Evolutionary conservation across 2,329 filamentous ascomycete genomes (phyloP), one percentile per base, ranked within the genome.

Genomic region (Fusarium zealandicum): DNA sequence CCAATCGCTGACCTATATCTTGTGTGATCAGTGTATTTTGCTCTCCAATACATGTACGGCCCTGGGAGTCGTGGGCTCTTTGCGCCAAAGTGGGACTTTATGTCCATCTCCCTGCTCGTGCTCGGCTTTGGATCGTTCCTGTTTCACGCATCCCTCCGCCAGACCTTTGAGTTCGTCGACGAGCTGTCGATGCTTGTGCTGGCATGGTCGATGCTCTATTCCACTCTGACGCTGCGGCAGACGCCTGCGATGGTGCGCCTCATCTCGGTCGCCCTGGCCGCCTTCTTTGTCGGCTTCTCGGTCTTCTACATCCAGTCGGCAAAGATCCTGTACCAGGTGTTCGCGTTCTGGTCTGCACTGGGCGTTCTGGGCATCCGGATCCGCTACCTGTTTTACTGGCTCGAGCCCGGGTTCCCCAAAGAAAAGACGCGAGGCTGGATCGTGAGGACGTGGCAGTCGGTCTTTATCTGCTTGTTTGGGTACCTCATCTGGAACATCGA

Each of bases 161-260:
- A 77, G 41, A 65, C 65, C 1, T 66, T 76, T 6, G 74, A 80
- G 58, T 78, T 78, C 53, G 77, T 76, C 57, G 83, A 86, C 60
- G 83, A 86, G 61, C 71, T 85, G n/a, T 80, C 81, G 47, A 85
- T 85, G 83, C 76, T 85, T 25, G 69, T 81, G 11, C 75, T 84
- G 5, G 77, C 76, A 17, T 80, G 78, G 54, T 74, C 80, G 1
- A 75, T 85, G 48, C 72, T 85, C 5, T 80, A 83, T 40, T 77
- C 78, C 41, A 69, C 80, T 5, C 75, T 78, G 49, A 79, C 77
- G 11, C 73, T 75, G 30, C 72, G 78, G 36, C 76, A 79, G 22
- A 69, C 78, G 6, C 69, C 73, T 6, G 45, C 69, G 3, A 70
- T 70, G 13, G 51, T 57, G 25, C 65, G 57, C 6, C 28, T 67